phyloP scores from a whole-genome alignment of 2,329 filamentous ascomycete genomes.

The Colletotrichum plurivorum region DNA sequence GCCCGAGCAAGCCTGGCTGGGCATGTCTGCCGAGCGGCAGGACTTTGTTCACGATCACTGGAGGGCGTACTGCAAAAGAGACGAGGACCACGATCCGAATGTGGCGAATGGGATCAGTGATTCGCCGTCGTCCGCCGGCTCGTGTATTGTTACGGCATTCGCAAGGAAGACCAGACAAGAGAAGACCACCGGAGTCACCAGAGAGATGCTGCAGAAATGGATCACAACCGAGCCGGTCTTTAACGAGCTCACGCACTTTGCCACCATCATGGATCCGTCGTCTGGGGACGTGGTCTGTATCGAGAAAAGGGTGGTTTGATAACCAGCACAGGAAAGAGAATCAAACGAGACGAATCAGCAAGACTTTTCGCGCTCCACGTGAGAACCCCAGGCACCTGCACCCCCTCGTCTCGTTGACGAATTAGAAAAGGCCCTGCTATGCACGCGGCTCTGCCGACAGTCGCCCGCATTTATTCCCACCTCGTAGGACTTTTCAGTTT shows the following conservation, averaged over 20 bases:
- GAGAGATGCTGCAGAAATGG: conserved; percentile 59
- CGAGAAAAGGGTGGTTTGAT: neutral
- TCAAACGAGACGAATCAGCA: neutral
- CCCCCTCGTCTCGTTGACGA: too few relatives aligned
- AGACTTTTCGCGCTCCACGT: neutral
- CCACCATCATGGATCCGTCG: conserved; percentile 68
- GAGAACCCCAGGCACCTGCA: too few relatives aligned
- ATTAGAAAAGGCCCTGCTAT: too few relatives aligned
- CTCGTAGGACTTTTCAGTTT: neutral
- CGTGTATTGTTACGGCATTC: neutral
- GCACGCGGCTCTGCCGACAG: too few relatives aligned
- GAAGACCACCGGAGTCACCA: conserved; percentile 40
- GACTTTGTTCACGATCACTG: conserved; percentile 50
- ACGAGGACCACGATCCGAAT: conserved; percentile 14
- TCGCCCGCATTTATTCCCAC: too few relatives aligned
- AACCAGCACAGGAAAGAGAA: neutral
- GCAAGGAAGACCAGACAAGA: rapidly evolving
- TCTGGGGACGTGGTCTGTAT: conserved; percentile 5
- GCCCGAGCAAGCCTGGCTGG: conserved; percentile 2
- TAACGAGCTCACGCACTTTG: conserved; percentile 73
- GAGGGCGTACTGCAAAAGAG: conserved; percentile 37
- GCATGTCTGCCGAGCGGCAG: conserved; percentile 40
- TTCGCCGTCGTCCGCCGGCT: neutral
- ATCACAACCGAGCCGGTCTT: conserved; percentile 65
- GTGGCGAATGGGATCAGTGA: conserved; percentile 41